phyloP scores from a whole-genome alignment of 2,329 filamentous ascomycete species.

The Leptographium lundbergii region DNA sequence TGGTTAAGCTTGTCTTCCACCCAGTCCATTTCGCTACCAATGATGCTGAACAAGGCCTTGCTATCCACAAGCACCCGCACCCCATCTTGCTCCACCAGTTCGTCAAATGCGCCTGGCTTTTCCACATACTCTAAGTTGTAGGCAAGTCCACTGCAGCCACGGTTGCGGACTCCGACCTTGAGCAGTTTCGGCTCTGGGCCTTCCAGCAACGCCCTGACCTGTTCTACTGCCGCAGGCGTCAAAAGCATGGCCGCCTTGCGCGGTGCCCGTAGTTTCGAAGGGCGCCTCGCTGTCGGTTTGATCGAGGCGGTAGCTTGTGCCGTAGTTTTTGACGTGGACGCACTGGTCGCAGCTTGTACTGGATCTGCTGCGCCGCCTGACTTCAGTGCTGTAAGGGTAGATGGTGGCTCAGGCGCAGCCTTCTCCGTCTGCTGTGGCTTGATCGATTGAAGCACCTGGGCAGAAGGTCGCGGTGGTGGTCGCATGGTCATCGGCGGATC shows the following conservation, averaged over 20 bases:
- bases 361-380: neutral
- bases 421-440: neutral
- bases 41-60: constrained; percentile 95
- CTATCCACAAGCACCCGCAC: constrained; percentile 94
- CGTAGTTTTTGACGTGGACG: neutral
- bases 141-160: constrained; percentile 84
- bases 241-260: constrained; percentile 88
- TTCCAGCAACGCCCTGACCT: constrained; percentile 64
- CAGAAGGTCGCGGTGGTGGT: constrained; percentile 3
- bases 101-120: constrained; percentile 76
- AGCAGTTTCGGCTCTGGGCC: constrained; percentile 87
- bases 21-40: constrained; percentile 99
- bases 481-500: constrained; percentile 5
- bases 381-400: constrained; percentile 1
- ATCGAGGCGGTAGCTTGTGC: neutral
- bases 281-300: constrained; percentile 20
- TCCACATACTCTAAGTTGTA: constrained; percentile 96
- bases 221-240: constrained; percentile 65
- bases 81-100: constrained; percentile 87
- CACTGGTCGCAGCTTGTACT: neutral
- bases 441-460: neutral
- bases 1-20: constrained; percentile 87
- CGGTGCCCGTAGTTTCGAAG: constrained; percentile 51
- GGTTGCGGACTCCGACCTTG: constrained; percentile 84
- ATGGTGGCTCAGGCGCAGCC: neutral